These are phyloP conservation scores for Melanomma pulvis-pyrius DNA, from an alignment of 495 filamentous ascomycete genomes.

Conservation along the genomic window DNA sequence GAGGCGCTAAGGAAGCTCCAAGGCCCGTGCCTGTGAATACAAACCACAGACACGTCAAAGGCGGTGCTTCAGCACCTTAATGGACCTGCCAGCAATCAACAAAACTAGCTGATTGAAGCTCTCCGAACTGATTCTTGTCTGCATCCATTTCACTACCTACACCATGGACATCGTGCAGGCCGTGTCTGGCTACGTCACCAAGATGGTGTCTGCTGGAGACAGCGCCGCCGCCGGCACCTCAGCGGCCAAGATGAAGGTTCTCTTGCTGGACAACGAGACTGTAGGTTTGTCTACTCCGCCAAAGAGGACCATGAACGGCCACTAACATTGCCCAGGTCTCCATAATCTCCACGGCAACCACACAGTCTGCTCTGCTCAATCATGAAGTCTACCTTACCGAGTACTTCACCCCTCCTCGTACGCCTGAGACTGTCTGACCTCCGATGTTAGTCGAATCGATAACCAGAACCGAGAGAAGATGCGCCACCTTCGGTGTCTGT, in stretches of 20 bases:
- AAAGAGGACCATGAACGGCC: not conserved
- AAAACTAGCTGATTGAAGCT: not conserved
- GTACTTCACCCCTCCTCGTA: constrained; percentile 40
- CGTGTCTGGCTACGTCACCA: constrained; percentile 92
- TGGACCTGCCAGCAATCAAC: not conserved
- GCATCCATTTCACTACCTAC: not conserved
- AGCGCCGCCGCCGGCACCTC: constrained; percentile 61
- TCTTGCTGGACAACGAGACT: constrained; percentile 92
- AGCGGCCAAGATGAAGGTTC: constrained; percentile 97
- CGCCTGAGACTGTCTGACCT: constrained; percentile 30
- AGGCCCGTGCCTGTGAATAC: no score
- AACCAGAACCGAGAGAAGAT: constrained; percentile 93
- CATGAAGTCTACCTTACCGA: constrained; percentile 98
- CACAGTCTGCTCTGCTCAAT: constrained; percentile 92
- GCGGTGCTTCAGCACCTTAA: no score
- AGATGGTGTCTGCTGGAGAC: constrained; percentile 92
- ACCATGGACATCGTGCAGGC: constrained; percentile 91
- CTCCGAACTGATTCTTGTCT: not conserved
- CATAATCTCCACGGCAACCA: constrained; percentile 91
- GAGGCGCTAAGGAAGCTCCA: no score
- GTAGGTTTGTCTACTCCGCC: constrained; percentile 55
- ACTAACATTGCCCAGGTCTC: constrained; percentile 59
- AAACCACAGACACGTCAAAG: no score
- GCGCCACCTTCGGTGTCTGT: constrained; percentile 92
- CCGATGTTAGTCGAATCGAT: constrained; percentile 67